Percentiles rank a stretch among this genome's conserved stretches.
Evolutionary conservation across 2,329 filamentous ascomycete species (phyloP).

Genomic region (Colletotrichum lini): DNA sequence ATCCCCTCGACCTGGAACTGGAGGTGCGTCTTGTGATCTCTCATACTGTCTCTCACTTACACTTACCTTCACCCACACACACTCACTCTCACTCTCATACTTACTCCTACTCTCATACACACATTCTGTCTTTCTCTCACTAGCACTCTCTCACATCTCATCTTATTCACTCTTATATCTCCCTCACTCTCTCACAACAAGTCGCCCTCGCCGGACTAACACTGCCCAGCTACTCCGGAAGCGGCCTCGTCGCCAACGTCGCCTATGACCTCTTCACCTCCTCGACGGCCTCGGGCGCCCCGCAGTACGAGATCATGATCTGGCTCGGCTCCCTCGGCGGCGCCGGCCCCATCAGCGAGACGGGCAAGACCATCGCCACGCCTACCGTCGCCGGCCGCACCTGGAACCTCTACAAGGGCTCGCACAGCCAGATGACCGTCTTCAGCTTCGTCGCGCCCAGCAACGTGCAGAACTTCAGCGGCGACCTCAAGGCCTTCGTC

Average conservation of each 20-base stretch:
- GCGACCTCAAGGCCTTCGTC: constrained; percentile 71
- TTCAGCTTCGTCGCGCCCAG: constrained; percentile 66
- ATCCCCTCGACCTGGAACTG: constrained; percentile 54
- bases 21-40: constrained; percentile 44
- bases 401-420: constrained; percentile 74
- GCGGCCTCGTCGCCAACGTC: constrained; percentile 65
- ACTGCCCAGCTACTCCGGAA: constrained; percentile 51
- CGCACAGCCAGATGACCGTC: constrained; percentile 72
- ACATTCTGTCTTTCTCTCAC: too few relatives aligned
- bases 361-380: constrained; percentile 66
- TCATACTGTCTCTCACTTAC: too few relatives aligned
- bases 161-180: neutral
- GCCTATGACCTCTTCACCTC: constrained; percentile 74
- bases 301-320: constrained; percentile 76
- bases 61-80: too few relatives aligned
- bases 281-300: constrained; percentile 56
- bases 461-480: constrained; percentile 66
- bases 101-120: too few relatives aligned
- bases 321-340: constrained; percentile 73
- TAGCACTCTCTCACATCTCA: neutral
- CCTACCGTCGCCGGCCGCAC: constrained; percentile 65
- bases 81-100: too few relatives aligned
- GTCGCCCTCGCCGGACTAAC: neutral
- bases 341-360: constrained; percentile 67
- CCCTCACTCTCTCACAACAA: too few relatives aligned